Evolutionary conservation across 805 yeast genomes (phyloP).

Genomic region (Cyberlindnera americana): DNA sequence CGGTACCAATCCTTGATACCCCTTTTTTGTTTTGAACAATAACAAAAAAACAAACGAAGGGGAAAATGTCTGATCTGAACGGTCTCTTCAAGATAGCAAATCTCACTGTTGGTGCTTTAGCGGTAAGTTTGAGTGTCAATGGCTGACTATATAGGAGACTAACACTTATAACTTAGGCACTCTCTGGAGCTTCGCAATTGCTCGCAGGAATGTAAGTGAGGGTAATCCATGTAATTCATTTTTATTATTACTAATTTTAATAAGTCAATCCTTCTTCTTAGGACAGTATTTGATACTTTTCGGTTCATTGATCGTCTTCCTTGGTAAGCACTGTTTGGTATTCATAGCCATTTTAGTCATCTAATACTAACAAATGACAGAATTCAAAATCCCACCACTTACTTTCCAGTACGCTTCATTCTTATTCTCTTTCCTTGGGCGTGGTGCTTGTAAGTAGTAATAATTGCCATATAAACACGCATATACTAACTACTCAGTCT

Average conservation of each 20-base stretch:
- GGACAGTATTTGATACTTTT: constrained; percentile 56
- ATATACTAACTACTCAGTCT: constrained; percentile 34
- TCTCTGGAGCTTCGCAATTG: constrained; percentile 27
- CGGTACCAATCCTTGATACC: too few species aligned
- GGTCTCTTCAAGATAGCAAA: constrained; percentile 41
- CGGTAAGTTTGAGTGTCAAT: constrained; percentile 22
- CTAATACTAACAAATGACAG: constrained; percentile 17
- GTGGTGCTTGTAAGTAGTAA: constrained; percentile 59
- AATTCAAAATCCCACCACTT: constrained; percentile 47
- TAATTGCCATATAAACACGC: too few species aligned
- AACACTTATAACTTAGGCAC: constrained; percentile 12
- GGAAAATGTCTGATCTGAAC: constrained; percentile 24
- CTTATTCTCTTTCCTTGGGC: constrained; percentile 63
- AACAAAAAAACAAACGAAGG: too few species aligned
- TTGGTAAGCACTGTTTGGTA: too few species aligned
- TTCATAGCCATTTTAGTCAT: background rate
- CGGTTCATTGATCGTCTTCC: constrained; percentile 50
- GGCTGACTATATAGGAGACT: too few species aligned
- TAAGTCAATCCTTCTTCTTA: constrained; percentile 42
- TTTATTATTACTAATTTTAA: constrained; percentile 17
- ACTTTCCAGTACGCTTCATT: constrained; percentile 63
- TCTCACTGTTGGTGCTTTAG: constrained; percentile 45
- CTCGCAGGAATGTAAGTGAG: constrained; percentile 40
- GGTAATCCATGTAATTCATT: background rate
- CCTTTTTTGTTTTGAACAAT: too few species aligned